These are phyloP conservation scores for Lolium rigidum DNA, from an alignment of 176 grass and related monocot species.

Conservation along the genomic window DNA sequence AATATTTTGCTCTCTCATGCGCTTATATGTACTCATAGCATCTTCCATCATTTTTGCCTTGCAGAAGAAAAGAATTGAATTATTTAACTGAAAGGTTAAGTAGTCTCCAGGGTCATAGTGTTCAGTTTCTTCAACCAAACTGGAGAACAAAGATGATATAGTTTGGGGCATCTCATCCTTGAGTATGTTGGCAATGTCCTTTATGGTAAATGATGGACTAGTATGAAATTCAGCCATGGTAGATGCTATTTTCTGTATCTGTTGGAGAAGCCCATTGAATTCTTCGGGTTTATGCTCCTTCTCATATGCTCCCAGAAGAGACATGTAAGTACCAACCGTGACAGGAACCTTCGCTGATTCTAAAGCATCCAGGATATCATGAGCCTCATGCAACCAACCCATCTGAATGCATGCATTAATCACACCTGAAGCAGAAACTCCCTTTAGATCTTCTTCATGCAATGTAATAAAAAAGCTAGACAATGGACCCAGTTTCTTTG, in stretches of 20 bases:
- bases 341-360: slow-evolving; percentile 55
- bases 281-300: slow-evolving; percentile 66
- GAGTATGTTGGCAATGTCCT: slow-evolving; percentile 32
- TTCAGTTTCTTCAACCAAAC: slow-evolving; percentile 58
- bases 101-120: slow-evolving; percentile 47
- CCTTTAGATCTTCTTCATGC: slow-evolving; percentile 43
- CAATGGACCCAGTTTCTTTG: slow-evolving; percentile 59
- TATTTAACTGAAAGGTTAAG: slow-evolving; percentile 69
- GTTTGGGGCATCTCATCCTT: slow-evolving; percentile 38
- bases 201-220: slow-evolving; percentile 41
- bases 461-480: slow-evolving; percentile 66
- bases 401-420: slow-evolving; percentile 74
- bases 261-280: slow-evolving; percentile 62
- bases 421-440: slow-evolving; percentile 48
- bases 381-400: slow-evolving; percentile 75
- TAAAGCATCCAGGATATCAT: slow-evolving; percentile 81
- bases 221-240: slow-evolving; percentile 42
- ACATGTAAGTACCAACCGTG: slow-evolving; percentile 55
- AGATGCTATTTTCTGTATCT: slow-evolving; percentile 62
- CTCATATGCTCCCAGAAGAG: slow-evolving; percentile 72
- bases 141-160: slow-evolving; percentile 59
- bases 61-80: slow-evolving; percentile 91
- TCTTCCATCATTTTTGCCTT: slow-evolving; percentile 96
- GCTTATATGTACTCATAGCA: slow-evolving; percentile 78
- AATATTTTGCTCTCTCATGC: slow-evolving; percentile 79